Conservation (phyloP, 75 land plant species). For the Chamaecyparis obtusa region DNA sequence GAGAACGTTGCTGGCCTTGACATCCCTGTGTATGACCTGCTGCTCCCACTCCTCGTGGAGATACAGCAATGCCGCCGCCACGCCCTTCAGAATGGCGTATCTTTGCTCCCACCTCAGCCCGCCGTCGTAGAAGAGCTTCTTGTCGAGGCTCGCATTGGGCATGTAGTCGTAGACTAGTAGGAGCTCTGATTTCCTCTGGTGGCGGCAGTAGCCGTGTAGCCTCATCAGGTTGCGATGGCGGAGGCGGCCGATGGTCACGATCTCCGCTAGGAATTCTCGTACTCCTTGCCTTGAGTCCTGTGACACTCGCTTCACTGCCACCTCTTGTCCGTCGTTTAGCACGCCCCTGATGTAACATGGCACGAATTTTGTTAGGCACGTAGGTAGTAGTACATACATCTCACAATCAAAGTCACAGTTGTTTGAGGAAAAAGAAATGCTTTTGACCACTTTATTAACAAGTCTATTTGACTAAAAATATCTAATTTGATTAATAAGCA, state of each 20-base stretch:
- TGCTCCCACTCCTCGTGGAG: constrained; percentile 70
- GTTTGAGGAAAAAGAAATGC: no score
- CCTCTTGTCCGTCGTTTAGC: constrained; percentile 16
- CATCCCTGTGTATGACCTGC: constrained; percentile 57
- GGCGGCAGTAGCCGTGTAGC: constrained; percentile 66
- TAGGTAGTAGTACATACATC: no score
- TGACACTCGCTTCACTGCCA: constrained; percentile 67
- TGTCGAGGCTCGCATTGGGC: constrained; percentile 78
- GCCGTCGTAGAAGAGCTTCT: constrained; percentile 31
- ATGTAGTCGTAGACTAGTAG: constrained; percentile 75
- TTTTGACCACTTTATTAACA: no score
- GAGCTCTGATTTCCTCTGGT: constrained; percentile 28
- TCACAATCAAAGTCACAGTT: no score
- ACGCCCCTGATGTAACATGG: constrained; percentile 18
- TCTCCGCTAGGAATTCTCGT: constrained; percentile 63
- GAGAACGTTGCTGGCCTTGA: constrained; percentile 70
- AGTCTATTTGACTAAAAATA: no score
- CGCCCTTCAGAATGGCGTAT: constrained; percentile 32
- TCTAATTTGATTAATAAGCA: no score
- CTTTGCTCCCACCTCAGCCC: constrained; percentile 45
- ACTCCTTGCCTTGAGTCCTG: constrained; percentile 43
- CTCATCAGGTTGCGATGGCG: constrained; percentile 64
- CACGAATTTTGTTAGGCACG: neutral
- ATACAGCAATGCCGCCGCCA: constrained; percentile 54
- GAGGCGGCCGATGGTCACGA: constrained; percentile 56